Conservation (phyloP, 352 stramenopile species). For the Pythium apleroticum region DNA sequence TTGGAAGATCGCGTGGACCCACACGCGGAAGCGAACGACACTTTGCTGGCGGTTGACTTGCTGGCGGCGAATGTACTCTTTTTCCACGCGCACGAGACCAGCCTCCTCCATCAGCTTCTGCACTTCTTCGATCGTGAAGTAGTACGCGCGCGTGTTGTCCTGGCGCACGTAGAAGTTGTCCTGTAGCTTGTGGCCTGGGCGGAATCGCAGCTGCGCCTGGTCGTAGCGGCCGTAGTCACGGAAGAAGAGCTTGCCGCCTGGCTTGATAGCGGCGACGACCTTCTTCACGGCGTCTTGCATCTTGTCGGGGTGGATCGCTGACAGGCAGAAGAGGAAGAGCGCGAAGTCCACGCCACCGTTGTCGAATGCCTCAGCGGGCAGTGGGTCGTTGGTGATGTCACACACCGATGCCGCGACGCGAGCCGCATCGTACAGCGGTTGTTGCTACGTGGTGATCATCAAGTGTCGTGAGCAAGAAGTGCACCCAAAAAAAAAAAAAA, state of each 20-base stretch:
- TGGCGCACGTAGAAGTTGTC: conserved; percentile 96
- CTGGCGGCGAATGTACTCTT: conserved; percentile 86
- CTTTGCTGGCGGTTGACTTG: conserved; percentile 87
- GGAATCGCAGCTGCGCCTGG: conserved; percentile 94
- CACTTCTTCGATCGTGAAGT: conserved; percentile 91
- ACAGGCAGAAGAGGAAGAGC: conserved; percentile 89
- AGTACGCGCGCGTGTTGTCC: conserved; percentile 96
- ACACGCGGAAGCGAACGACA: conserved; percentile 86
- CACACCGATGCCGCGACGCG: conserved; percentile 75
- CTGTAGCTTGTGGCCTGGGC: conserved; percentile 81
- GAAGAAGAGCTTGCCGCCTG: conserved; percentile 89
- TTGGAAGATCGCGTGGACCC: conserved; percentile 84
- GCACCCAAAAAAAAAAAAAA: not conserved
- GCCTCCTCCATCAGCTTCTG: conserved; percentile 53
- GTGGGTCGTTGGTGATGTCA: conserved; percentile 81
- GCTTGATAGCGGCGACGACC: conserved; percentile 74
- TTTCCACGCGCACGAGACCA: conserved; percentile 67
- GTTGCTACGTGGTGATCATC: conserved; percentile 41
- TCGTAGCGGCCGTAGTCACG: conserved; percentile 96
- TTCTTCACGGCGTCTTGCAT: conserved; percentile 88
- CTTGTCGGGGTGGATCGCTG: conserved; percentile 88
- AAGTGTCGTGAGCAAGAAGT: conserved; percentile 6
- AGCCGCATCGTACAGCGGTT: conserved; percentile 74
- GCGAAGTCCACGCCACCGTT: conserved; percentile 80
- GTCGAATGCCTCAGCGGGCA: conserved; percentile 50